phyloP scores from a whole-genome alignment of 495 filamentous ascomycete species.

The Penicillium riverlandense region DNA sequence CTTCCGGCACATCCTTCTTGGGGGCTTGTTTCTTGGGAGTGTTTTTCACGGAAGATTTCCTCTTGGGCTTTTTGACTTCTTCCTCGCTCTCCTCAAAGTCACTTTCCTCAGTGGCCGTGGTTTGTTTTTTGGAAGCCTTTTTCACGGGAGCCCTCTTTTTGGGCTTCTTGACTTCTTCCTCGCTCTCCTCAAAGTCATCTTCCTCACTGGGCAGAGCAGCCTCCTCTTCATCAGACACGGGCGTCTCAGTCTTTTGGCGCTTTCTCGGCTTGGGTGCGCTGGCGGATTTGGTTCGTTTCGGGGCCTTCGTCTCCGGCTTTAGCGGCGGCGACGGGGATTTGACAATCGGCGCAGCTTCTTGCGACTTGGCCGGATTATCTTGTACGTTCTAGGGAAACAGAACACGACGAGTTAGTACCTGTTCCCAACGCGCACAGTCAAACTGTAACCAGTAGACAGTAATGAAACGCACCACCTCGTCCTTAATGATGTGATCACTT shows the following conservation, averaged over 20 bases:
- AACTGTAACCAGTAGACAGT: background rate
- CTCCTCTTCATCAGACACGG: conserved; percentile 14
- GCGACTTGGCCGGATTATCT: conserved; percentile 15
- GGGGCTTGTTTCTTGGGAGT: conserved; percentile 17
- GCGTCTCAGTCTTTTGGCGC: conserved; percentile 27
- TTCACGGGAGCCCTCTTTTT: conserved; percentile 15
- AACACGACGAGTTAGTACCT: conserved; percentile 3
- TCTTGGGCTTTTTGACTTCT: conserved; percentile 18
- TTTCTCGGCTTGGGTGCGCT: conserved; percentile 21
- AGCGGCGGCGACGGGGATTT: conserved; percentile 10
- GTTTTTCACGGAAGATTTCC: conserved; percentile 15
- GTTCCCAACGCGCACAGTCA: background rate
- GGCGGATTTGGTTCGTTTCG: conserved; percentile 21
- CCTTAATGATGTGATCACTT: conserved; percentile 67
- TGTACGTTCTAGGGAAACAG: conserved; percentile 18
- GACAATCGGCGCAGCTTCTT: conserved; percentile 2
- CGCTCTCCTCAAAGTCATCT: conserved; percentile 14
- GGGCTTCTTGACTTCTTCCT: conserved; percentile 19
- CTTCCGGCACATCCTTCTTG: conserved; percentile 12
- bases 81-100: conserved; percentile 18
- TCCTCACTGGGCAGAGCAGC: background rate
- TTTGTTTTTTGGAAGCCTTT: conserved; percentile 19
- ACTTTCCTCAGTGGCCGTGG: conserved; percentile 10
- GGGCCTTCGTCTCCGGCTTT: conserved; percentile 12
- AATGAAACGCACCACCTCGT: conserved; percentile 56